Conservation (phyloP, 2,329 filamentous ascomycete species). For the Penicillium decumbens region DNA sequence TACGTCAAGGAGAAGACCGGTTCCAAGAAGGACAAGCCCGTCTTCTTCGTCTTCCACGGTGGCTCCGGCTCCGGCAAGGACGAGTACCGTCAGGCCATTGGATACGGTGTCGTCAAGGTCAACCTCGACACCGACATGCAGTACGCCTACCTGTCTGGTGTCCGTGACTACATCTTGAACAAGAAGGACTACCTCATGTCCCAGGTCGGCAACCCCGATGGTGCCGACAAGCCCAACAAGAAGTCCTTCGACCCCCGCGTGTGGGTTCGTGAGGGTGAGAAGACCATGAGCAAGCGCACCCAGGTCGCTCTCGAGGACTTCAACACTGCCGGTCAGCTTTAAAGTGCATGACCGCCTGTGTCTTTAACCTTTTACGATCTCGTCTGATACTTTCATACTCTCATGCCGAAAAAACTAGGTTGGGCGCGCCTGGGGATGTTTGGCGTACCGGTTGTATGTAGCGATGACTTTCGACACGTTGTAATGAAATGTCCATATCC, state of each 20-base stretch:
- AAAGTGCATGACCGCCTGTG: slow-evolving; percentile 35
- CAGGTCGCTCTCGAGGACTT: slow-evolving; percentile 82
- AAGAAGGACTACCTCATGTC: slow-evolving; percentile 92
- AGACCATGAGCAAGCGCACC: slow-evolving; percentile 85
- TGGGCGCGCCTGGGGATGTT: slow-evolving; percentile 17
- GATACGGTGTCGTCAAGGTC: slow-evolving; percentile 96
- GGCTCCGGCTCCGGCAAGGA: slow-evolving; percentile 86
- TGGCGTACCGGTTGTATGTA: slow-evolving; percentile 26
- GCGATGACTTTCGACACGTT: slow-evolving; percentile 24
- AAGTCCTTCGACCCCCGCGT: slow-evolving; percentile 88
- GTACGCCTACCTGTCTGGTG: slow-evolving; percentile 85
- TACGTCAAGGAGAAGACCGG: slow-evolving; percentile 78
- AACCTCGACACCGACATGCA: slow-evolving; percentile 98
- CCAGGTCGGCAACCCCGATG: slow-evolving; percentile 91
- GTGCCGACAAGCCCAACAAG: slow-evolving; percentile 98
- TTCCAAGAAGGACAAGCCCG: slow-evolving; percentile 75
- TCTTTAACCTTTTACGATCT: not conserved
- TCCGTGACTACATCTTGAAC: slow-evolving; percentile 88
- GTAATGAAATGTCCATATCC: slow-evolving; percentile 24
- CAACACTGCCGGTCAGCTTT: slow-evolving; percentile 75
- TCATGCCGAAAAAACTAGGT: slow-evolving; percentile 16
- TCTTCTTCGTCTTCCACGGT: slow-evolving; percentile 99
- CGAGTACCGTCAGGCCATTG: slow-evolving; percentile 85
- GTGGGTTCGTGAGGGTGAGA: slow-evolving; percentile 91
- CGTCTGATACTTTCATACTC: slow-evolving; percentile 6